phyloP scores from a whole-genome alignment of 2,329 filamentous ascomycete genomes.

The Elsinoe perseae region DNA sequence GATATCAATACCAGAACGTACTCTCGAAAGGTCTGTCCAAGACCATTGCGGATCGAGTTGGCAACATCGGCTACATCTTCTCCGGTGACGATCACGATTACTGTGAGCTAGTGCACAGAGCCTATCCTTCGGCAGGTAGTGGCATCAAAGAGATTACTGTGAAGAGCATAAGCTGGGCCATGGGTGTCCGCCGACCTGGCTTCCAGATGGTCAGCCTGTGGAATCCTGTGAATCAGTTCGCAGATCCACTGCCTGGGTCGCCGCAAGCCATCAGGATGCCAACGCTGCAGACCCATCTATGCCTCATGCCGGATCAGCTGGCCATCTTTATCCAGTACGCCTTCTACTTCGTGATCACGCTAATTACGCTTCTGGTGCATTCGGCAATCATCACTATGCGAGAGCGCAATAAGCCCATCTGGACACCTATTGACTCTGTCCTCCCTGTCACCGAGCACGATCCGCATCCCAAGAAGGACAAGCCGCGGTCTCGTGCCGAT shows the following conservation, averaged over 20 bases:
- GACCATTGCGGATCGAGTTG: slow-evolving; percentile 66
- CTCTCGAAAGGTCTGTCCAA: slow-evolving; percentile 68
- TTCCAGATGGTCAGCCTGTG: slow-evolving; percentile 85
- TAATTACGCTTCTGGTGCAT: slow-evolving; percentile 41
- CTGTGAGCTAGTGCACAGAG: slow-evolving; percentile 76
- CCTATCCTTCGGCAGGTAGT: slow-evolving; percentile 52
- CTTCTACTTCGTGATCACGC: slow-evolving; percentile 50
- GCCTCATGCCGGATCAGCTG: slow-evolving; percentile 81
- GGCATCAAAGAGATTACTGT: slow-evolving; percentile 74
- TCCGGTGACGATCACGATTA: slow-evolving; percentile 98
- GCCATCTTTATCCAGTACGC: slow-evolving; percentile 75
- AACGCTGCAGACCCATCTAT: slow-evolving; percentile 83
- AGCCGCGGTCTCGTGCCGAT: slow-evolving; percentile 17
- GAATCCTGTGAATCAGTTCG: slow-evolving; percentile 67
- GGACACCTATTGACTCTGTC: slow-evolving; percentile 20
- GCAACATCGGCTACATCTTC: slow-evolving; percentile 78
- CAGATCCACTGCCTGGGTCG: slow-evolving; percentile 19
- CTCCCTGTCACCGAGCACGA: slow-evolving; percentile 28
- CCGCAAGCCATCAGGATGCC: slow-evolving; percentile 25
- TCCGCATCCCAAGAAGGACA: slow-evolving; percentile 22
- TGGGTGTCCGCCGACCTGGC: slow-evolving; percentile 83
- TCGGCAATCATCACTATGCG: slow-evolving; percentile 33
- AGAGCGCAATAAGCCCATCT: slow-evolving; percentile 17
- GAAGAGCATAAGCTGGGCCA: slow-evolving; percentile 91
- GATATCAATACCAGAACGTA: slow-evolving; percentile 97